Percentiles rank a stretch among this genome's conserved stretches.
Conservation (phyloP, 345 rosid species). For the thale cress (Arabidopsis thaliana) region DNA sequence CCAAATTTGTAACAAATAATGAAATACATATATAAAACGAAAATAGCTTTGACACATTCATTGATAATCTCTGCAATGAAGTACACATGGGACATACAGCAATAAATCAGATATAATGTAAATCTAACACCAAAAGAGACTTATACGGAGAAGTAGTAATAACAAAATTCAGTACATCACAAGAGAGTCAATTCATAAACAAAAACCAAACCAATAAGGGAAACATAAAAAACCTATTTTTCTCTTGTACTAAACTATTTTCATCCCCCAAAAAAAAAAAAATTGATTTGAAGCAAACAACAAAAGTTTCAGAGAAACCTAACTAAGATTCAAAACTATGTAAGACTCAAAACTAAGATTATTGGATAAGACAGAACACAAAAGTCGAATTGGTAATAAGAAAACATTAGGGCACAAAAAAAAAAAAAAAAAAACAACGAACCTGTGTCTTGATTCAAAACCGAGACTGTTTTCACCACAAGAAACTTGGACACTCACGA, state of each 20-base stretch:
- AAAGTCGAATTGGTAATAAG: slow-evolving; percentile 21
- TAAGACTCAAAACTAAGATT: not conserved
- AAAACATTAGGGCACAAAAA: slow-evolving; percentile 31
- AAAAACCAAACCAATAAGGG: slow-evolving; percentile 17
- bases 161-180: slow-evolving; percentile 26
- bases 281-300: slow-evolving; percentile 14
- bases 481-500: slow-evolving; percentile 46
- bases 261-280: not conserved
- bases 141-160: slow-evolving; percentile 16
- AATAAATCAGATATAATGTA: slow-evolving; percentile 35
- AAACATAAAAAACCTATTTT: slow-evolving; percentile 2
- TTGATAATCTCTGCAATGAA: slow-evolving; percentile 42
- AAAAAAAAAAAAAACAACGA: not conserved
- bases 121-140: slow-evolving; percentile 30
- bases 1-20: too few species aligned
- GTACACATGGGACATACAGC: slow-evolving; percentile 40
- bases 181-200: slow-evolving; percentile 31
- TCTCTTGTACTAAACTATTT: slow-evolving; percentile 10
- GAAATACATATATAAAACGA: not conserved
- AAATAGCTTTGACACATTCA: slow-evolving; percentile 31
- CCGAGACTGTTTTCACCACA: slow-evolving; percentile 59
- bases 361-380: not conserved
- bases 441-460: slow-evolving; percentile 62
- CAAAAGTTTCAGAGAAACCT: slow-evolving; percentile 12
- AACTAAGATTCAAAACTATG: not conserved